phyloP scores from a whole-genome alignment of 2,329 filamentous ascomycete genomes.

The Macroventuria anomochaeta region DNA sequence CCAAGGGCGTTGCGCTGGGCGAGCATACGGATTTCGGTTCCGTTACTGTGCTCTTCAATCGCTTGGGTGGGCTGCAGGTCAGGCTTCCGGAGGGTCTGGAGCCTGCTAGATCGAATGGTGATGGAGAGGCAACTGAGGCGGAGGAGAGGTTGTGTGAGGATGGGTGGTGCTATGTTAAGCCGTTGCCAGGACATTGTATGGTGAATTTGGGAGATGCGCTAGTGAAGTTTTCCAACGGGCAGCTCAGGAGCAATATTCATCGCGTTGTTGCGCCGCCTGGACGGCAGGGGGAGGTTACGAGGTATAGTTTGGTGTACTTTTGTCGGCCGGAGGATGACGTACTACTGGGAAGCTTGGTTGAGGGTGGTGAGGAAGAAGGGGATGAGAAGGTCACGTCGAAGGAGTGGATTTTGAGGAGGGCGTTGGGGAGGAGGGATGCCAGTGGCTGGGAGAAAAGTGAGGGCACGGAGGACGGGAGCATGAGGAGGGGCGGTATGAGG shows the following conservation, averaged over 20 bases:
- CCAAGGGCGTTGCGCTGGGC: slow-evolving; percentile 51
- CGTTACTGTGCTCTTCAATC: slow-evolving; percentile 64
- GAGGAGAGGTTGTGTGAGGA: slow-evolving; percentile 34
- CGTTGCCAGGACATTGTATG: slow-evolving; percentile 56
- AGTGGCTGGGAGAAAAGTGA: slow-evolving; percentile 41
- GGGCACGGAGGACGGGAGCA: slow-evolving; percentile 42
- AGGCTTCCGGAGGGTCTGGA: slow-evolving; percentile 49
- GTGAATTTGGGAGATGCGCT: slow-evolving; percentile 59
- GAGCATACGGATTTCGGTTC: slow-evolving; percentile 65
- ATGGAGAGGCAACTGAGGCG: neutral
- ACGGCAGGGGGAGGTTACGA: slow-evolving; percentile 44
- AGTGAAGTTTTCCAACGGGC: slow-evolving; percentile 53
- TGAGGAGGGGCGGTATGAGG: slow-evolving; percentile 25
- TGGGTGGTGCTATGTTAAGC: slow-evolving; percentile 61
- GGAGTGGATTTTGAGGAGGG: slow-evolving; percentile 53
- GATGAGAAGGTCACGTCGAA: slow-evolving; percentile 49
- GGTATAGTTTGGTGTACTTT: slow-evolving; percentile 64
- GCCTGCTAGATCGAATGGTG: neutral
- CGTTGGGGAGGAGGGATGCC: slow-evolving; percentile 45
- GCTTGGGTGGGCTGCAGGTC: slow-evolving; percentile 62
- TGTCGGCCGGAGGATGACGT: slow-evolving; percentile 53
- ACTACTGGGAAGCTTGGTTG: slow-evolving; percentile 37
- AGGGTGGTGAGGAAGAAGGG: slow-evolving; percentile 28
- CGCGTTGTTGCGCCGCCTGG: slow-evolving; percentile 59
- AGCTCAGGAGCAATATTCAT: slow-evolving; percentile 54